Conservation (phyloP, 1,284 basidiomycete species). For the Cutaneotrichosporon cutaneum region DNA sequence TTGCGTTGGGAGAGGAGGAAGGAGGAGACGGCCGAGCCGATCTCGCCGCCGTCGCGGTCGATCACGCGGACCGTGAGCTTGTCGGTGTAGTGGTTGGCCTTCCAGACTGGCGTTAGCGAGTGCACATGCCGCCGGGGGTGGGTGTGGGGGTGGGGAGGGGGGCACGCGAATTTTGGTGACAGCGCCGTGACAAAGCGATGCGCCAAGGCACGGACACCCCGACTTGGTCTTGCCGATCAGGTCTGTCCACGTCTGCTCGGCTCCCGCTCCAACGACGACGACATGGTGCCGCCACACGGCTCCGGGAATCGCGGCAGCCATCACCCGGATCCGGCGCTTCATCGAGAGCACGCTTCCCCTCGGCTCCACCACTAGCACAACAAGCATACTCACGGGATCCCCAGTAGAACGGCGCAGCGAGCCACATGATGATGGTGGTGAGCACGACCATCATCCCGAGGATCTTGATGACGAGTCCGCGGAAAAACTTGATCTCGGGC, state of each 20-base stretch:
- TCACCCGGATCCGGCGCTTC: too few species aligned
- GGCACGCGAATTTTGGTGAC: not conserved
- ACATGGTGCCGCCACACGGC: too few species aligned
- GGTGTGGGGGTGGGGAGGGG: not conserved
- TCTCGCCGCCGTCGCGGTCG: conserved; percentile 54
- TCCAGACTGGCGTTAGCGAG: conserved; percentile 35
- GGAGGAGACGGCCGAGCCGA: conserved; percentile 50
- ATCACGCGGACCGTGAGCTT: conserved; percentile 56
- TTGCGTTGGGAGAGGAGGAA: conserved; percentile 19
- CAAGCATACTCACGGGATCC: conserved; percentile 51
- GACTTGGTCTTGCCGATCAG: too few species aligned
- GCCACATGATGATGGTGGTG: conserved; percentile 47
- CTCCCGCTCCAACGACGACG: too few species aligned
- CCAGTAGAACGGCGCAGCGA: conserved; percentile 54
- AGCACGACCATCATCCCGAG: conserved; percentile 32
- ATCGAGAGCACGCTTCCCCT: too few species aligned
- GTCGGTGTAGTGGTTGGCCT: conserved; percentile 47
- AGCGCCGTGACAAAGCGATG: too few species aligned
- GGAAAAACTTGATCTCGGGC: conserved; percentile 39
- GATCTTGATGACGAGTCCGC: conserved; percentile 43
- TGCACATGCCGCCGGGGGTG: not conserved
- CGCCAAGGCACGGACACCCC: too few species aligned
- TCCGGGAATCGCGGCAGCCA: too few species aligned
- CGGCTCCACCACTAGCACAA: too few species aligned
- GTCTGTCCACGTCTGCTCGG: too few species aligned